A percentile compares a stretch with the other conserved stretches of the same genome.
Conservation (phyloP, 2,329 filamentous ascomycete species). For the Fusarium veterinarium region DNA sequence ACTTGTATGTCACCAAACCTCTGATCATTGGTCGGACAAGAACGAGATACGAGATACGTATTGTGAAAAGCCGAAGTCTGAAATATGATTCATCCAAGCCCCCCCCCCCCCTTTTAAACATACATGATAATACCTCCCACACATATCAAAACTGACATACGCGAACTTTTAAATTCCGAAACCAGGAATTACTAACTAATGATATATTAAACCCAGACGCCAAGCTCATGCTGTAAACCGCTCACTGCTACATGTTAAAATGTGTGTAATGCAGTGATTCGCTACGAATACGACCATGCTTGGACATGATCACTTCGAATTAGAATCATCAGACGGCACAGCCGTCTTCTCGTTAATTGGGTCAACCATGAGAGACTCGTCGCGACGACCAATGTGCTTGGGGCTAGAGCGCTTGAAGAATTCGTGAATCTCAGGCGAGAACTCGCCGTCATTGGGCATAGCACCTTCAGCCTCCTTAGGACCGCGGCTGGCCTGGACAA, state of each 20-base stretch:
- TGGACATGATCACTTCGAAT: conserved; percentile 22
- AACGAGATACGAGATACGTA: neutral
- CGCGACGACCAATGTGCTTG: conserved; percentile 35
- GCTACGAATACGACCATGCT: neutral
- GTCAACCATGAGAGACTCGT: conserved; percentile 41
- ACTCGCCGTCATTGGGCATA: conserved; percentile 60
- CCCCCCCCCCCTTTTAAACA: too few relatives aligned
- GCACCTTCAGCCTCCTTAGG: conserved; percentile 61
- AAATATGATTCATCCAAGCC: neutral
- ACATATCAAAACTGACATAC: neutral
- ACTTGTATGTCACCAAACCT: neutral
- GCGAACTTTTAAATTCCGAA: neutral
- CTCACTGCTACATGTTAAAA: conserved; percentile 10
- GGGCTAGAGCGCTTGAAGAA: conserved; percentile 63
- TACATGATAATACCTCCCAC: neutral
- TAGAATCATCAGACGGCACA: conserved; percentile 31
- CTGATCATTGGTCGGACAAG: neutral
- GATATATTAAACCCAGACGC: conserved; percentile 34
- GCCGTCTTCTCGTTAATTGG: conserved; percentile 47
- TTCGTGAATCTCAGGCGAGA: conserved; percentile 64
- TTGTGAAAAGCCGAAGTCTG: neutral
- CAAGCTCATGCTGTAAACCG: conserved; percentile 36
- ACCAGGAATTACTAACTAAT: neutral
- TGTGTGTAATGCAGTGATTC: neutral
- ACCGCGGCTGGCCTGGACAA: conserved; percentile 58